Evolutionary conservation across 805 yeast genomes (phyloP).

Genomic region (Candida boleticola): DNA sequence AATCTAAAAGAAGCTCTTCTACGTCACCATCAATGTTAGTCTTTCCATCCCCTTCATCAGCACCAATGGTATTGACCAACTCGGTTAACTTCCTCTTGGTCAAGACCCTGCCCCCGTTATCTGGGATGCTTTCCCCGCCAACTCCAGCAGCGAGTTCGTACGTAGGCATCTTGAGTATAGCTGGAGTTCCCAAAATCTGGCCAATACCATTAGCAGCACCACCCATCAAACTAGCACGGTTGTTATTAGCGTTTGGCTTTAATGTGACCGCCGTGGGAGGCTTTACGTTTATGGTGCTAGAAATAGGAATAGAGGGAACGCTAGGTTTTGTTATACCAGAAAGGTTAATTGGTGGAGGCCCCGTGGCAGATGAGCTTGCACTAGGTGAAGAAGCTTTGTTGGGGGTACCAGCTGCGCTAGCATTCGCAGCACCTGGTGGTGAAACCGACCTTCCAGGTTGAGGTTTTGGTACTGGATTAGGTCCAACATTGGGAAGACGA

Average conservation of each 20-base stretch:
- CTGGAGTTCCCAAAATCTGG: slow-evolving; percentile 69
- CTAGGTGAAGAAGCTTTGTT: slow-evolving; percentile 1
- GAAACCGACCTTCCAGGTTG: slow-evolving; percentile 7
- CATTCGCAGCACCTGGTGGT: slow-evolving; percentile 2
- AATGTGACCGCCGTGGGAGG: slow-evolving; percentile 64
- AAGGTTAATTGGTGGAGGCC: slow-evolving; percentile 26
- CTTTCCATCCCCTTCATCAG: slow-evolving; percentile 89
- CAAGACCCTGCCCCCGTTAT: slow-evolving; percentile 75
- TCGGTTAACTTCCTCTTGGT: slow-evolving; percentile 89
- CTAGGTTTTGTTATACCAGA: slow-evolving; percentile 48
- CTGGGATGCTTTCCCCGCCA: slow-evolving; percentile 32
- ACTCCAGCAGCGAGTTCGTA: slow-evolving; percentile 57
- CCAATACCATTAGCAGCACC: slow-evolving; percentile 77
- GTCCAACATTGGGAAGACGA: no score
- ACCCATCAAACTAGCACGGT: slow-evolving; percentile 78
- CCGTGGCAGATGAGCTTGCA: not conserved
- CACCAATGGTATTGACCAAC: slow-evolving; percentile 75
- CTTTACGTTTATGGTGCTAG: slow-evolving; percentile 63
- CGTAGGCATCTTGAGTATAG: slow-evolving; percentile 68
- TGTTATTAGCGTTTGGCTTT: slow-evolving; percentile 47
- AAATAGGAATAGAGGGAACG: slow-evolving; percentile 69
- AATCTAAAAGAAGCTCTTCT: slow-evolving; percentile 83
- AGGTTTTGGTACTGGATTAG: no score
- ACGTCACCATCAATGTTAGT: slow-evolving; percentile 92
- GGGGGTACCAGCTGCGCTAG: slow-evolving; percentile 2